These are phyloP conservation scores for Hypocrella siamensis DNA, from an alignment of 2,329 filamentous ascomycete genomes.

Conservation along the genomic window DNA sequence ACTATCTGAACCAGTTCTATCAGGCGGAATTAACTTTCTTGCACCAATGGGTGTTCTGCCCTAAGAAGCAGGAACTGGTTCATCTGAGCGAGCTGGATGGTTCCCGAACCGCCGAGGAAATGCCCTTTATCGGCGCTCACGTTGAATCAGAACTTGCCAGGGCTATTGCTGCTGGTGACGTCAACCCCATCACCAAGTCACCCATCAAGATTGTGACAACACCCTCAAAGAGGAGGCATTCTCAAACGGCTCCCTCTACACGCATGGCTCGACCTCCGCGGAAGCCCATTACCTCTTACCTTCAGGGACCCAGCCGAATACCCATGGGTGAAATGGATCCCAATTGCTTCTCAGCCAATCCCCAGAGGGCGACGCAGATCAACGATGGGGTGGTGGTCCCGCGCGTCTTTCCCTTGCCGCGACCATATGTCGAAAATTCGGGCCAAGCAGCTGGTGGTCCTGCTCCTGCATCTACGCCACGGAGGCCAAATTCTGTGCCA, in stretches of 20 bases:
- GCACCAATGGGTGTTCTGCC: constrained; percentile 90
- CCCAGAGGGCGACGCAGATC: constrained; percentile 28
- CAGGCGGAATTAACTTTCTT: constrained; percentile 87
- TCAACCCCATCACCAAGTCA: constrained; percentile 81
- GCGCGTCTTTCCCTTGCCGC: constrained; percentile 41
- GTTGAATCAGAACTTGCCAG: constrained; percentile 55
- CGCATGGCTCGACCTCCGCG: constrained; percentile 11
- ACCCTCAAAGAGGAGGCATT: constrained; percentile 26
- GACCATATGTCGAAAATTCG: constrained; percentile 34
- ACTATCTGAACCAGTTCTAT: constrained; percentile 67
- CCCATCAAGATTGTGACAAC: constrained; percentile 29
- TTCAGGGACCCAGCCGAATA: constrained; percentile 32
- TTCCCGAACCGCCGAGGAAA: constrained; percentile 47
- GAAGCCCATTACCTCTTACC: constrained; percentile 40
- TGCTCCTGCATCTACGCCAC: constrained; percentile 4
- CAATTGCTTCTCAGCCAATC: constrained; percentile 42
- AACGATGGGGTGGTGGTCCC: constrained; percentile 34
- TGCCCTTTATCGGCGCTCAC: constrained; percentile 67
- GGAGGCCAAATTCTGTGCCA: constrained; percentile 4
- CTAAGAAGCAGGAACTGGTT: constrained; percentile 52
- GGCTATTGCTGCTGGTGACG: constrained; percentile 63
- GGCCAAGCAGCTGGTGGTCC: constrained; percentile 6
- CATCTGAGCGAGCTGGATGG: constrained; percentile 54
- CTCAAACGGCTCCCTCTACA: constrained; percentile 18
- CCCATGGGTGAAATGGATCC: constrained; percentile 47